phyloP scores from a whole-genome alignment of 2,329 filamentous ascomycete genomes.

The Cordyceps farinosa region DNA sequence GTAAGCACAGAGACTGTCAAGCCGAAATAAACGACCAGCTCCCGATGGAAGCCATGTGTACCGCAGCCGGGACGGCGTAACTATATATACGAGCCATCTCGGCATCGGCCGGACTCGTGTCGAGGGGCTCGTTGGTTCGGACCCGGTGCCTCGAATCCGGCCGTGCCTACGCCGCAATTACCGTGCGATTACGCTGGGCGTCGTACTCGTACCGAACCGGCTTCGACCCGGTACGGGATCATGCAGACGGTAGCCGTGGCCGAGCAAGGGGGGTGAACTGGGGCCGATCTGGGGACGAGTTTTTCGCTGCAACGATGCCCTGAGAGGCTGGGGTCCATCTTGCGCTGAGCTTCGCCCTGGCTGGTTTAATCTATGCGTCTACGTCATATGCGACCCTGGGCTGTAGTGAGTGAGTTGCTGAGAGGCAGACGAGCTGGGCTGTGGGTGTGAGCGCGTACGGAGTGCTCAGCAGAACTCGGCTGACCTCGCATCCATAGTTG shows the following conservation, averaged over 20 bases:
- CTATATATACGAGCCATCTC: not conserved
- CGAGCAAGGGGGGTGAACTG: not conserved
- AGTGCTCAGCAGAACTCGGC: too few relatives aligned
- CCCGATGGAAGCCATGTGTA: not conserved
- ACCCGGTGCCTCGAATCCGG: not conserved
- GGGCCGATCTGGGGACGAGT: constrained; percentile 2
- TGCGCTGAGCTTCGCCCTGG: not conserved
- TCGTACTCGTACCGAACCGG: constrained; percentile 14
- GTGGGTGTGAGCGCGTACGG: not conserved
- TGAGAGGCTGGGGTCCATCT: too few relatives aligned
- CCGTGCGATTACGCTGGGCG: constrained; percentile 4
- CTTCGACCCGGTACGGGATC: not conserved
- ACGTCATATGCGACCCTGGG: not conserved
- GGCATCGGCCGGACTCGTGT: not conserved
- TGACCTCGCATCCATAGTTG: too few relatives aligned
- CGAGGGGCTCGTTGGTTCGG: not conserved
- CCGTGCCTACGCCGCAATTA: not conserved
- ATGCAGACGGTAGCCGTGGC: not conserved
- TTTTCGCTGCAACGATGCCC: not conserved
- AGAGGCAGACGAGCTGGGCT: not conserved
- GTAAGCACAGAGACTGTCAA: too few relatives aligned
- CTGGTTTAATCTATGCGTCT: not conserved
- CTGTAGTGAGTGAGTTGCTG: not conserved
- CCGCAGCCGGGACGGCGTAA: constrained; percentile 7
- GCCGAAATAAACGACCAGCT: not conserved